Evolutionary conservation across 2,329 filamentous ascomycete genomes (phyloP).

Genomic region (Hymenoscyphus fructigenus): DNA sequence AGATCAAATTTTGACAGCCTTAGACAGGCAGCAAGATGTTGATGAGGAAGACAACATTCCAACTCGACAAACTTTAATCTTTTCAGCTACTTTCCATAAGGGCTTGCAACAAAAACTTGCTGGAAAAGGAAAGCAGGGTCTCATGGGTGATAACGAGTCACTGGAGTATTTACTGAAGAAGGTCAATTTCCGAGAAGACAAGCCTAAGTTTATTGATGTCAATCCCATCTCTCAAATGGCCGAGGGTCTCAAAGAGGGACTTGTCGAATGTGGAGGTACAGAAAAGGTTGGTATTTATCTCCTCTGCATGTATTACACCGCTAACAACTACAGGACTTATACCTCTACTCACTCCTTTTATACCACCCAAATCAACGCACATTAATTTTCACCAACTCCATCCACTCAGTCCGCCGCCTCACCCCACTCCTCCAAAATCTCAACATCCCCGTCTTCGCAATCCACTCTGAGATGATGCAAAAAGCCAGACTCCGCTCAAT

Average conservation of each 20-base stretch:
- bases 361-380: slow-evolving; percentile 79
- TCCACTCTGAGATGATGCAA: slow-evolving; percentile 94
- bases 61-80: slow-evolving; percentile 83
- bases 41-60: slow-evolving; percentile 48
- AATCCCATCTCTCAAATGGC: slow-evolving; percentile 92
- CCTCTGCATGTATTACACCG: slow-evolving; percentile 4
- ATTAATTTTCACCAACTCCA: slow-evolving; percentile 93
- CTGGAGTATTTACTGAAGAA: slow-evolving; percentile 93
- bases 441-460: slow-evolving; percentile 68
- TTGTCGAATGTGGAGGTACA: slow-evolving; percentile 88
- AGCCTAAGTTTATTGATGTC: slow-evolving; percentile 87
- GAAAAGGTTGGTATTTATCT: slow-evolving; percentile 73
- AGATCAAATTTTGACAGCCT: slow-evolving; percentile 77
- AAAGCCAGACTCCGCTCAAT: slow-evolving; percentile 92
- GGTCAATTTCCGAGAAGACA: slow-evolving; percentile 79
- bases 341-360: slow-evolving; percentile 83
- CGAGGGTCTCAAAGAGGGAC: slow-evolving; percentile 76
- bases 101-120: slow-evolving; percentile 87
- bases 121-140: slow-evolving; percentile 61
- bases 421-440: slow-evolving; percentile 82
- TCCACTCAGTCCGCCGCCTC: slow-evolving; percentile 84
- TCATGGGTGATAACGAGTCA: slow-evolving; percentile 73
- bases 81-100: slow-evolving; percentile 94
- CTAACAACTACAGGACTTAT: slow-evolving; percentile 66
- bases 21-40: slow-evolving; percentile 64